Evolutionary conservation across 257 asterid species (phyloP), one percentile per base, ranked within the genome.

Genomic region (Capsicum rhomboideum): DNA sequence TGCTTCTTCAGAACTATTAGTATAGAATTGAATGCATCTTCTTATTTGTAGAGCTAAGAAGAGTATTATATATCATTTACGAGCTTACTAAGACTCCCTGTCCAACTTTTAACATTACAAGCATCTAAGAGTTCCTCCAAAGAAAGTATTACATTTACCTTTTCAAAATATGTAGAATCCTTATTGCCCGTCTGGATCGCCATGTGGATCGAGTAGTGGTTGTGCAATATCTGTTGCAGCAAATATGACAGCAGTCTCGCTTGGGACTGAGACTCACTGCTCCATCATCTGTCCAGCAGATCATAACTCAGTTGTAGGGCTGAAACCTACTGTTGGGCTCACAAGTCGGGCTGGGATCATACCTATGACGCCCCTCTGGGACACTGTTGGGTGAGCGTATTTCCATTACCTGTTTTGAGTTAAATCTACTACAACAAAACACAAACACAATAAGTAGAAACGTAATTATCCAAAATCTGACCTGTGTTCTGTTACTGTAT

Each of bases 131-230:
- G 16, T 20, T 75, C 44, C 42, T 75, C 44, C 16, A 26, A 75
- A 75, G 81, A 49, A 75, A 49, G 61, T 49, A 49, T 49, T 50
- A 50, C 44, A 26, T 75, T 49, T 75, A 49, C 44, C 26, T 50
- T 75, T 49, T 26, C 26, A 14, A 10, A 52, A 28, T 53, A 26
- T 87, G 88, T 85, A 94, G 97, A 94, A 94, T 84, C 96, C 98
- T 1, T 94, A 91, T 83, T 82, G 83, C 23, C 66, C 82, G 0
- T 82, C 91, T 11, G 91, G 88, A 49, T 84, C 84, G 2, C 90
- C 93, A 0, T 91, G 96, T 54, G 95, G 96, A n/a, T 94, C 94
- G 6, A 93, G 97, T 88, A 91, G 93, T 42, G 95, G 97, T 34
- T 93, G 93, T 34, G 96, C 98, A 42, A 91, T 88, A 74, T 91